These are phyloP conservation scores for Cicer pinnatifidum DNA, from an alignment of 306 rosid species.

Conservation along the genomic window DNA sequence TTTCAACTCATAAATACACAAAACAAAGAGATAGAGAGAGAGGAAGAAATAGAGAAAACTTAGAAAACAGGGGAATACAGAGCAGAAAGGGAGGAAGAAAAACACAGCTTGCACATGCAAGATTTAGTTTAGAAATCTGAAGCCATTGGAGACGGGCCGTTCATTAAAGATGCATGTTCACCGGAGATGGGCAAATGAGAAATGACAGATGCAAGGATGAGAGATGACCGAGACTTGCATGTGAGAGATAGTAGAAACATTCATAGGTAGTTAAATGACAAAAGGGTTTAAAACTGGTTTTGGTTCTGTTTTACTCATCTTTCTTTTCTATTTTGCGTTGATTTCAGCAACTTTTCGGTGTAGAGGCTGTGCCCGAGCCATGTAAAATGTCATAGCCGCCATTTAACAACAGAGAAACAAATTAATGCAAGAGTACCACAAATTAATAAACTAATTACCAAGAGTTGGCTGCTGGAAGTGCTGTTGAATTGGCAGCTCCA, in stretches of 20 bases:
- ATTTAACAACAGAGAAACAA: constrained; percentile 7
- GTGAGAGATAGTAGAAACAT: constrained; percentile 7
- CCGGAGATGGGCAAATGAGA: neutral
- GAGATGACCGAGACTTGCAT: neutral
- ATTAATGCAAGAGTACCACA: neutral
- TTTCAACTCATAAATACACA: neutral
- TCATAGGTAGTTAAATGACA: neutral
- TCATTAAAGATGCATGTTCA: neutral
- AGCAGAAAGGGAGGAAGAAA: neutral
- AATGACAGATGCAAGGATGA: neutral
- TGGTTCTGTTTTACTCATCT: neutral
- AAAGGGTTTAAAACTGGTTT: neutral
- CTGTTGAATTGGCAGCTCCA: constrained; percentile 35
- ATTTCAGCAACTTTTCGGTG: neutral
- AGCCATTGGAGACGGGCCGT: neutral
- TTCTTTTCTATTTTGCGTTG: neutral
- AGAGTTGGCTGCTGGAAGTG: constrained; percentile 43
- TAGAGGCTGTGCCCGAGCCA: neutral
- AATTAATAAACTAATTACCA: constrained; percentile 47
- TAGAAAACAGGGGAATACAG: constrained; percentile 9
- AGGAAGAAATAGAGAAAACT: too few species aligned
- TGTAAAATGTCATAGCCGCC: neutral
- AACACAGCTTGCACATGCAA: neutral
- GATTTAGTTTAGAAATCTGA: neutral
- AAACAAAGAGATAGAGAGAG: neutral